Evolutionary conservation across 176 grass and related monocot species (phyloP).

Genomic region (Oryza glumipatula): DNA sequence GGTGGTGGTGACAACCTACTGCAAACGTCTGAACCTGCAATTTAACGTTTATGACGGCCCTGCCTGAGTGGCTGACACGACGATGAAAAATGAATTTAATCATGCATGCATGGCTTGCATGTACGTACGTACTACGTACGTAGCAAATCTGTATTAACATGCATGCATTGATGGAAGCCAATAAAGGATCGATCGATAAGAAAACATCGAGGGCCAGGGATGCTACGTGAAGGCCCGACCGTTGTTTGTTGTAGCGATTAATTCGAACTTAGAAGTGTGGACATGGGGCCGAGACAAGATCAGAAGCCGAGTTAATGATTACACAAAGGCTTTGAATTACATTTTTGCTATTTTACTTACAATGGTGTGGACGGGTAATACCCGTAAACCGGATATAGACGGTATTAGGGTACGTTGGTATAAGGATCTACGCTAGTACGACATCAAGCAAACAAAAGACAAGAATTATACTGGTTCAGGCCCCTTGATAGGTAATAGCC

Average conservation of each 20-base stretch:
- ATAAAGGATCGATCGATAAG: not conserved
- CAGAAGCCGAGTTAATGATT: constrained; percentile 17
- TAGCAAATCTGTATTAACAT: not conserved
- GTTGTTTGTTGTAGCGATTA: constrained; percentile 7
- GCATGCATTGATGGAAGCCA: not conserved
- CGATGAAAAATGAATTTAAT: not conserved
- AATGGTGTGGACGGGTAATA: too few relatives aligned
- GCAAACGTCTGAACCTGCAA: not conserved
- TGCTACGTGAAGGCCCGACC: not conserved
- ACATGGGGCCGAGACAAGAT: not conserved
- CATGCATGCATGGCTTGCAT: not conserved
- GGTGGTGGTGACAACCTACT: not conserved
- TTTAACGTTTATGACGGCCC: not conserved
- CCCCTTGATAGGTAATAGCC: too few relatives aligned
- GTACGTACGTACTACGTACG: not conserved
- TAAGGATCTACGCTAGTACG: too few relatives aligned
- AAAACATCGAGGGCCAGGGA: not conserved
- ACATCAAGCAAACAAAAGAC: too few relatives aligned
- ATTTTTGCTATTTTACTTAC: too few relatives aligned
- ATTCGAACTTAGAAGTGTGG: not conserved
- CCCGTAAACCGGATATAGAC: too few relatives aligned
- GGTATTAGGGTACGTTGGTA: too few relatives aligned
- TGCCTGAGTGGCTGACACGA: not conserved
- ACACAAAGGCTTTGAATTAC: not conserved
- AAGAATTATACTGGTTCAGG: too few relatives aligned